phyloP scores from a whole-genome alignment of 768 basidiomycete species.

The Trametes punicea region DNA sequence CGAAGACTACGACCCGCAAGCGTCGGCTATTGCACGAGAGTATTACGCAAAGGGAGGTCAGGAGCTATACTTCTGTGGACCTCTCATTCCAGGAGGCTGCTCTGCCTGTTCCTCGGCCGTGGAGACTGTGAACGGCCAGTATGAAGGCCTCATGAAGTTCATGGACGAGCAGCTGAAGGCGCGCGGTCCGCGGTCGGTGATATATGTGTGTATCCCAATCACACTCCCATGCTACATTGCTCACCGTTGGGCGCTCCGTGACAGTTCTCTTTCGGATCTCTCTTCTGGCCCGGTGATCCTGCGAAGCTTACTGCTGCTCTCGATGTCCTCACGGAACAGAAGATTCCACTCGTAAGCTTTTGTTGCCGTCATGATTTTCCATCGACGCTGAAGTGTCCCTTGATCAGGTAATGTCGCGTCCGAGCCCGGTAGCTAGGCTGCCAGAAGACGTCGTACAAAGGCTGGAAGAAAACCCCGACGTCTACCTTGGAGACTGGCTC shows the following conservation, averaged over 20 bases:
- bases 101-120: no score
- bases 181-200: neutral
- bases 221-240: neutral
- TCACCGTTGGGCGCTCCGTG: neutral
- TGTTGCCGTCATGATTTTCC: no score
- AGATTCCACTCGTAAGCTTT: no score
- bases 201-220: neutral
- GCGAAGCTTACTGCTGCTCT: neutral
- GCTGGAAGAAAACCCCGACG: neutral
- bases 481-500: neutral
- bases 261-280: neutral
- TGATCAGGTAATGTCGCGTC: neutral
- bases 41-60: no score
- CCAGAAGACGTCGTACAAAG: neutral
- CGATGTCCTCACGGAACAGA: neutral
- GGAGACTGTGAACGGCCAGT: no score
- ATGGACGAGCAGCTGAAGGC: neutral
- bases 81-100: no score
- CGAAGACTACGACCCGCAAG: neutral
- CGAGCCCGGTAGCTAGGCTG: neutral
- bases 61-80: no score
- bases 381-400: no score
- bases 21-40: no score
- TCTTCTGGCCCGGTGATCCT: neutral
- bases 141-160: neutral